Conservation (phyloP, 345 rosid species). For the Acer yangbiense region DNA sequence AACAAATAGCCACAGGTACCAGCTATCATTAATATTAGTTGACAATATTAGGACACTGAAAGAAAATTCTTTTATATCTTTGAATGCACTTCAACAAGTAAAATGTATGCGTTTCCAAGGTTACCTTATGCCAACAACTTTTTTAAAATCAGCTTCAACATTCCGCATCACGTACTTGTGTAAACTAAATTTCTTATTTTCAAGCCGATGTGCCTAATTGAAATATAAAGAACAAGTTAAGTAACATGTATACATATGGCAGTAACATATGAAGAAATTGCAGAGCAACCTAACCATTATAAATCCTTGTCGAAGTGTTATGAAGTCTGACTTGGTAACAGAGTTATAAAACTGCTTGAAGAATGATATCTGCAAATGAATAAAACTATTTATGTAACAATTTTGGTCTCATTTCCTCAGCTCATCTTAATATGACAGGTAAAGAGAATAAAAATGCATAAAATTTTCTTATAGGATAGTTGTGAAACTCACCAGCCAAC, state of each 20-base stretch:
- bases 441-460: background rate
- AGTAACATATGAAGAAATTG: background rate
- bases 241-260: background rate
- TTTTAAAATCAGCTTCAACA: constrained; percentile 64
- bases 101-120: background rate
- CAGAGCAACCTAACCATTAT: constrained; percentile 45
- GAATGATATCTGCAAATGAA: constrained; percentile 64
- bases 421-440: background rate
- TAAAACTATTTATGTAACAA: too few species aligned
- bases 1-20: constrained; percentile 91
- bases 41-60: background rate
- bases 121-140: constrained; percentile 79
- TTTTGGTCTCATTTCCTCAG: background rate
- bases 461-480: background rate
- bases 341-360: constrained; percentile 82
- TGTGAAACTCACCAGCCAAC: constrained; percentile 65
- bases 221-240: background rate
- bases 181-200: constrained; percentile 44
- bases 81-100: background rate
- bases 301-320: constrained; percentile 73
- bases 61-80: background rate
- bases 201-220: constrained; percentile 50
- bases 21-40: constrained; percentile 40
- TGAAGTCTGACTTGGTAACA: constrained; percentile 76
- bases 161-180: constrained; percentile 69